Evolutionary conservation across 2,329 filamentous ascomycete genomes (phyloP), one percentile per base, ranked within the genome.

Genomic region (Tothia fuscella): DNA sequence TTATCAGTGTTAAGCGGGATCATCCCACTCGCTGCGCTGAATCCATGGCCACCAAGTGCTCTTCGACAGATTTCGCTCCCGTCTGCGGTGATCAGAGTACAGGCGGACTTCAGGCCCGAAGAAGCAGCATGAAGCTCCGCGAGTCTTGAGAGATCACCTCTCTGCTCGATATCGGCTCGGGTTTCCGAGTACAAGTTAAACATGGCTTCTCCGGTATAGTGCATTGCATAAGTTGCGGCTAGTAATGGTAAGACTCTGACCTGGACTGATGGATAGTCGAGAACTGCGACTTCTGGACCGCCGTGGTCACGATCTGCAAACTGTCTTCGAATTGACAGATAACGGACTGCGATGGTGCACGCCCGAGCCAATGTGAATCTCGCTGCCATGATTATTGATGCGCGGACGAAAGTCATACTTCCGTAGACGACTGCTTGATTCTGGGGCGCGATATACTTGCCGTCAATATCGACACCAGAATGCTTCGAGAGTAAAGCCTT

Each of bases 221-320:
- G 80, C 10, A 87, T 66, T n/a, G 82, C 82, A 49, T 81, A 87
- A 1, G 80, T 82, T 2, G 81, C 72, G 1, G 82, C 82, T 6
- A 88, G 65, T 3, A 87, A 67, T 1, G 82, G 80, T 17, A 87
- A 64, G 2, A 87, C 66, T 36, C 82, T 74, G 53, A 81, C 73
- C 56, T 86, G 81, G 6, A 87, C 82, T 76, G 84, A 86, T 47
- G 80, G 83, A 61, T 87, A 87, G 65, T 87, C 81, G 21, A 87
- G 65, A 2, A 87, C 82, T 51, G 80, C 78, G 55, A 78, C 85
- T 63, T 87, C 82, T 4, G 72, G 74, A 28, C 71, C 65, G 21
- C 70, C 67, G 5, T 77, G 74, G 59, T 86, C 82, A 4, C 75
- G 72, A 50, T 87, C 82, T 56, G 83, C 78, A 65, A 87, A 87